phyloP scores from a whole-genome alignment of 176 grass and related monocot genomes.

The Avena sativa region DNA sequence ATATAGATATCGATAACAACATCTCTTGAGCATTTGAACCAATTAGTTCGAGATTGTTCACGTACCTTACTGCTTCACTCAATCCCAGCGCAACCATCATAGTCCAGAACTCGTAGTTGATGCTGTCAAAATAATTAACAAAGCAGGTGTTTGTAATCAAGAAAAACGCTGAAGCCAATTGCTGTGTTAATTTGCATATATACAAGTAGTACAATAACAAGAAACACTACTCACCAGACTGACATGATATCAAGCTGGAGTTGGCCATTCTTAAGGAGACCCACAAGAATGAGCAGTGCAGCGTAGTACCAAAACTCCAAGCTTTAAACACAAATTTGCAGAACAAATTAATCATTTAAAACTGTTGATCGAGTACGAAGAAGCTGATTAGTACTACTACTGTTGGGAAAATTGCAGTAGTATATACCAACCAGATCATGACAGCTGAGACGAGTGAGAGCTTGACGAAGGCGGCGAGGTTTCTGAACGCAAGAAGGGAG shows the following conservation, averaged over 20 bases:
- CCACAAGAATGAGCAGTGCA: conserved; percentile 66
- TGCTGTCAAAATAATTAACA: conserved; percentile 46
- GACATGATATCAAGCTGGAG: conserved; percentile 70
- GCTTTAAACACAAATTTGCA: not conserved
- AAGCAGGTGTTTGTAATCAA: not conserved
- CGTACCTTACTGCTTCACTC: conserved; percentile 71
- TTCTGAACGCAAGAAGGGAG: conserved; percentile 30
- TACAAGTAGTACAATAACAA: too few species aligned
- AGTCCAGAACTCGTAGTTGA: conserved; percentile 80
- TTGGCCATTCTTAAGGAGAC: conserved; percentile 61
- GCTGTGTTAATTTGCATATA: not conserved
- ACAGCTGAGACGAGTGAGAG: conserved; percentile 57
- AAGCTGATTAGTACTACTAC: not conserved
- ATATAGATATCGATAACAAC: not conserved
- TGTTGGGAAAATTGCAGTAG: not conserved
- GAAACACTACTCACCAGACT: conserved; percentile 53
- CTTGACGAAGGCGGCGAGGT: conserved; percentile 59
- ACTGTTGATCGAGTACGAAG: not conserved
- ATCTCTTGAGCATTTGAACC: not conserved
- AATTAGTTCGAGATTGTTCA: not conserved
- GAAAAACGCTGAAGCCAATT: not conserved
- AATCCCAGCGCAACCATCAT: conserved; percentile 87
- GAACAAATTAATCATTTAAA: not conserved
- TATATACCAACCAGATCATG: conserved; percentile 57
- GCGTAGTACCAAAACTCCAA: conserved; percentile 89